Evolutionary conservation across 2,329 filamentous ascomycete genomes (phyloP).

Genomic region (Anthostomella pinea): DNA sequence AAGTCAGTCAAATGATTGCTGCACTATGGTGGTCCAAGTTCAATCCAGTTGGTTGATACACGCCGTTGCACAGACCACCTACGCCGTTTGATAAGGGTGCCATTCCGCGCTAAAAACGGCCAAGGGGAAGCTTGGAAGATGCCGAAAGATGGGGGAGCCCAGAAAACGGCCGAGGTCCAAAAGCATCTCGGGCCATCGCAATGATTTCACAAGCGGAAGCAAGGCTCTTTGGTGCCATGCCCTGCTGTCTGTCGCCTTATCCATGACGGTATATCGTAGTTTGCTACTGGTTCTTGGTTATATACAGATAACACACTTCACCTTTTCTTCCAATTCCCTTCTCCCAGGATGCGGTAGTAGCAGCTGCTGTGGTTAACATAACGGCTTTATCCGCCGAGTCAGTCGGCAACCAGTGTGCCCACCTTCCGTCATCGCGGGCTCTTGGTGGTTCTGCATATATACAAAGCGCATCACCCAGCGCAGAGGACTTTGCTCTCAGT

Average conservation of each 20-base stretch:
- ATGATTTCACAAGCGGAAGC: slow-evolving; percentile 20
- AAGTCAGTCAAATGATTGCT: too few species aligned
- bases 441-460: slow-evolving; percentile 8
- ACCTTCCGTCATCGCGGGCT: slow-evolving; percentile 3
- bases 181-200: too few species aligned
- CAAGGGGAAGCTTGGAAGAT: too few species aligned
- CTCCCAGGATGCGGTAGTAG: slow-evolving; percentile 15
- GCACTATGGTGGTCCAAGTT: too few species aligned
- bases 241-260: background rate
- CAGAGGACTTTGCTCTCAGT: too few species aligned
- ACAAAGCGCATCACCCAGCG: too few species aligned
- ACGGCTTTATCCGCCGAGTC: slow-evolving; percentile 20
- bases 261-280: background rate
- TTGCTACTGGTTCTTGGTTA: background rate
- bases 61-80: too few species aligned
- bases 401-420: background rate
- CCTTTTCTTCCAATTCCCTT: slow-evolving; percentile 11
- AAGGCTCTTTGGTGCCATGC: too few species aligned
- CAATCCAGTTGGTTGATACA: too few species aligned
- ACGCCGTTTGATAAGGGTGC: background rate
- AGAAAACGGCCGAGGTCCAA: slow-evolving; percentile 31
- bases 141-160: slow-evolving; percentile 18
- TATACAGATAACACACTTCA: slow-evolving; percentile 9
- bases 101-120: too few species aligned
- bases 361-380: slow-evolving; percentile 16